Conservation (phyloP, 768 basidiomycete genomes). For the Boletellus ananiceps region DNA sequence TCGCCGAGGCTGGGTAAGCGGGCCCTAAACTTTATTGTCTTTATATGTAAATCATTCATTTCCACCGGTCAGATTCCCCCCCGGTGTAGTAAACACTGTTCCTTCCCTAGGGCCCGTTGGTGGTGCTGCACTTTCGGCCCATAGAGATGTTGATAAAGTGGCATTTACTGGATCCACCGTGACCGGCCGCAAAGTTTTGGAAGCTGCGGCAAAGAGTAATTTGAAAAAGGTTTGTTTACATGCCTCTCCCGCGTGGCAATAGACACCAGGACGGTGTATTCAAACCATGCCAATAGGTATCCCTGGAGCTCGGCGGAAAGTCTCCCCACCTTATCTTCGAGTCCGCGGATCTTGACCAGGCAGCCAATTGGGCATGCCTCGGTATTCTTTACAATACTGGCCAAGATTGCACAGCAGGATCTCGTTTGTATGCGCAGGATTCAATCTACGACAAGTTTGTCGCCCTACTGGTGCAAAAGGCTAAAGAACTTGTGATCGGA, state of each 20-base stretch:
- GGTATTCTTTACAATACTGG: conserved; percentile 87
- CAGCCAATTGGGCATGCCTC: conserved; percentile 80
- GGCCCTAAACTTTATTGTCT: conserved; percentile 2
- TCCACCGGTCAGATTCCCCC: conserved; percentile 62
- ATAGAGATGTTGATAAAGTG: conserved; percentile 87
- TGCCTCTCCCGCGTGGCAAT: conserved; percentile 26
- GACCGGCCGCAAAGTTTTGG: conserved; percentile 87
- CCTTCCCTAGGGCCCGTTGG: conserved; percentile 79
- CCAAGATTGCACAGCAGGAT: conserved; percentile 94
- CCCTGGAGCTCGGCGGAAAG: conserved; percentile 93
- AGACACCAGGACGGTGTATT: conserved; percentile 10
- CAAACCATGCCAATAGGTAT: conserved; percentile 47
- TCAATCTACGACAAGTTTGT: conserved; percentile 84
- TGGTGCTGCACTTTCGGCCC: conserved; percentile 79
- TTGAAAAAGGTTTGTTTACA: conserved; percentile 70
- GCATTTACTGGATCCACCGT: conserved; percentile 92
- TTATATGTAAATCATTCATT: conserved; percentile 16
- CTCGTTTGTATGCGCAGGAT: conserved; percentile 85
- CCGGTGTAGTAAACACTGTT: conserved; percentile 87
- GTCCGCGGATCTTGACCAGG: conserved; percentile 82
- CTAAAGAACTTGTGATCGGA: conserved; percentile 67
- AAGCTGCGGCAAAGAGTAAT: conserved; percentile 89
- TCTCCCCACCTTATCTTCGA: conserved; percentile 87
- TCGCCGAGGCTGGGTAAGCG: conserved; percentile 76
- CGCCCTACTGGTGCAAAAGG: conserved; percentile 55